Evolutionary conservation across 2,329 filamentous ascomycete species (phyloP).

Genomic region (Alternaria novae-zelandiae): DNA sequence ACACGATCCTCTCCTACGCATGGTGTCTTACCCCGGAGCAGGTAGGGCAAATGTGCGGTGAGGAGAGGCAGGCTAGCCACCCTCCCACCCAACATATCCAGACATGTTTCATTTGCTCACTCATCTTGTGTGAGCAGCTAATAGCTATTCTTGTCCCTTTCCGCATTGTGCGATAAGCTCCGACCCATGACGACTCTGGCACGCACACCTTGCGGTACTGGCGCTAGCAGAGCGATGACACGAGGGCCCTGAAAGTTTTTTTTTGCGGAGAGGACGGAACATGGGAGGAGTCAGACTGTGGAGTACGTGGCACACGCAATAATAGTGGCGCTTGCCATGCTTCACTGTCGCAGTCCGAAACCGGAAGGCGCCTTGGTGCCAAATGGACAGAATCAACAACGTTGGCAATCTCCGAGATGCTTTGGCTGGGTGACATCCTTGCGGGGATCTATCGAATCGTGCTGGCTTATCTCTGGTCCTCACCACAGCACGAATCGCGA

Average conservation of each 20-base stretch:
- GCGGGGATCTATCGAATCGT: slow-evolving; percentile 19
- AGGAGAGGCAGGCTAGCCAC: slow-evolving; percentile 6
- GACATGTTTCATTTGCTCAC: slow-evolving; percentile 19
- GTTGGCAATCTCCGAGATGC: slow-evolving; percentile 15
- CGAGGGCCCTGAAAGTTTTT: slow-evolving; percentile 4
- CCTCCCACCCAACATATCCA: neutral
- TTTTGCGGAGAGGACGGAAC: slow-evolving; percentile 13
- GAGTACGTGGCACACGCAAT: slow-evolving; percentile 12
- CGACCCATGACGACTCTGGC: slow-evolving; percentile 8
- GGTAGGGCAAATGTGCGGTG: slow-evolving; percentile 15
- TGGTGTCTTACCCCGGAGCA: slow-evolving; percentile 16
- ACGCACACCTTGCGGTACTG: slow-evolving; percentile 11
- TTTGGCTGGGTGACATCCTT: slow-evolving; percentile 9
- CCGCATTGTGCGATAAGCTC: slow-evolving; percentile 29
- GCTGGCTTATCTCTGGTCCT: slow-evolving; percentile 15
- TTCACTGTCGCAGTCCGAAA: slow-evolving; percentile 14
- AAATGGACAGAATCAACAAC: neutral
- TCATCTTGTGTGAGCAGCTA: slow-evolving; percentile 14
- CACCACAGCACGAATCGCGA: slow-evolving; percentile 6
- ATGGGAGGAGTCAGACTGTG: slow-evolving; percentile 9
- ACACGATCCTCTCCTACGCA: slow-evolving; percentile 17
- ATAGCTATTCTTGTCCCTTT: slow-evolving; percentile 24
- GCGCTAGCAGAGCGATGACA: slow-evolving; percentile 12
- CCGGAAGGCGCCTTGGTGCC: slow-evolving; percentile 13
- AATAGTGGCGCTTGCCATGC: slow-evolving; percentile 4